A percentile compares a stretch with the other conserved stretches of the same genome.
phyloP scores from a whole-genome alignment of 805 yeast genomes.

The Ogataea populi-albae region DNA sequence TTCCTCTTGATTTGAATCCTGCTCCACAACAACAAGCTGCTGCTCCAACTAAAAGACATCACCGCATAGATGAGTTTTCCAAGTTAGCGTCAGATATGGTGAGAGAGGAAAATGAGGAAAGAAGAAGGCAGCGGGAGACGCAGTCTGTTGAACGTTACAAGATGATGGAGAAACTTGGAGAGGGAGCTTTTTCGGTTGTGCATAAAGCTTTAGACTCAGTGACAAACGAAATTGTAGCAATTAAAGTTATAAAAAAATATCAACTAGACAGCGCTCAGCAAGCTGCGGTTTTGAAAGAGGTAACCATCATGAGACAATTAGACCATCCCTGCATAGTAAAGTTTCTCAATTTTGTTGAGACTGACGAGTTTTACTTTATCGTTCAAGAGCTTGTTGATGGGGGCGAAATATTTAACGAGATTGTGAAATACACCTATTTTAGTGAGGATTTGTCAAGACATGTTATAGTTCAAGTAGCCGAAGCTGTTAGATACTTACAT shows the following conservation, averaged over 20 bases:
- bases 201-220: slow-evolving; percentile 43
- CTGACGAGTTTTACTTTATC: slow-evolving; percentile 58
- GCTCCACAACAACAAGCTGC: slow-evolving; percentile 1
- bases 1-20: neutral
- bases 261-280: slow-evolving; percentile 61
- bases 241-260: slow-evolving; percentile 63
- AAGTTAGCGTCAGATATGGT: slow-evolving; percentile 33
- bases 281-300: slow-evolving; percentile 76
- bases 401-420: slow-evolving; percentile 78
- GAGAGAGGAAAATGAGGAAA: slow-evolving; percentile 28
- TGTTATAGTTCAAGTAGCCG: slow-evolving; percentile 67
- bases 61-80: slow-evolving; percentile 28
- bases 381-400: slow-evolving; percentile 73
- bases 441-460: slow-evolving; percentile 71
- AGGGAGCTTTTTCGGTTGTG: slow-evolving; percentile 59
- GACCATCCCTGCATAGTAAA: slow-evolving; percentile 62
- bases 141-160: slow-evolving; percentile 37
- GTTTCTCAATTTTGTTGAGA: slow-evolving; percentile 65
- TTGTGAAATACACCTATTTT: slow-evolving; percentile 74
- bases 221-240: slow-evolving; percentile 45
- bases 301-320: slow-evolving; percentile 67
- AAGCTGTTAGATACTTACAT: slow-evolving; percentile 68
- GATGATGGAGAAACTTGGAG: slow-evolving; percentile 50
- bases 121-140: slow-evolving; percentile 19
- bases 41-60: slow-evolving; percentile 14